These are phyloP conservation scores for Poa pratensis DNA, from an alignment of 176 grass and related monocot genomes.

Conservation along the genomic window DNA sequence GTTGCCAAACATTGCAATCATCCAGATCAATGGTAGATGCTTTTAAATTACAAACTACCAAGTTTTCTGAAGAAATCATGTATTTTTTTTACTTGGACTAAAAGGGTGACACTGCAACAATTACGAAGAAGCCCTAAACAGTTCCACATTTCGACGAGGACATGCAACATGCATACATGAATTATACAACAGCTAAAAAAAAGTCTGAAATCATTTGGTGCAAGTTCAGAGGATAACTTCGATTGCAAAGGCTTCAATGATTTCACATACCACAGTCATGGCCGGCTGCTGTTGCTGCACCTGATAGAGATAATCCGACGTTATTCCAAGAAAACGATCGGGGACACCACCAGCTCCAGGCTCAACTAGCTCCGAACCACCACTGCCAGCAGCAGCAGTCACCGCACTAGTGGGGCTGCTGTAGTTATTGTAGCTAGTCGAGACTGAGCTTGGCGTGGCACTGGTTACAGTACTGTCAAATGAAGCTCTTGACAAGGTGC, in stretches of 20 bases:
- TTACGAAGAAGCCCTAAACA: too few relatives aligned
- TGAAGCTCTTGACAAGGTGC: conserved; percentile 78
- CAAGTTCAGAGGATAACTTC: background rate
- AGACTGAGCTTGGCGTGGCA: conserved; percentile 69
- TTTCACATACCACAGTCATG: conserved; percentile 67
- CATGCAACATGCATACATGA: too few relatives aligned
- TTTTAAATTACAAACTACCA: too few relatives aligned
- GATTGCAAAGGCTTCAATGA: background rate
- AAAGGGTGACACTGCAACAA: too few relatives aligned
- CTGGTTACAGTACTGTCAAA: conserved; percentile 73
- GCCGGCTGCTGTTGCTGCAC: conserved; percentile 74
- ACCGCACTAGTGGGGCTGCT: conserved; percentile 54
- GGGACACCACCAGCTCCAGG: conserved; percentile 79
- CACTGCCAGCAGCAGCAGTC: conserved; percentile 34
- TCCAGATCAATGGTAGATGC: too few relatives aligned
- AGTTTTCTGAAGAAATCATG: too few relatives aligned
- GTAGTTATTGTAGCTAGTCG: conserved; percentile 69
- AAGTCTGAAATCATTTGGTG: background rate
- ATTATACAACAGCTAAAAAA: background rate
- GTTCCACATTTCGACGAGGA: too few relatives aligned
- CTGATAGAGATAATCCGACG: conserved; percentile 80
- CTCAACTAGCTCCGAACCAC: conserved; percentile 55
- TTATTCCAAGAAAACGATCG: conserved; percentile 93
- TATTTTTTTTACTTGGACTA: too few relatives aligned
- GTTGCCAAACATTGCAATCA: too few relatives aligned